Base-by-base conservation (phyloP, 2,329 filamentous ascomycete species). In the Stagonosporopsis tanaceti region DNA sequence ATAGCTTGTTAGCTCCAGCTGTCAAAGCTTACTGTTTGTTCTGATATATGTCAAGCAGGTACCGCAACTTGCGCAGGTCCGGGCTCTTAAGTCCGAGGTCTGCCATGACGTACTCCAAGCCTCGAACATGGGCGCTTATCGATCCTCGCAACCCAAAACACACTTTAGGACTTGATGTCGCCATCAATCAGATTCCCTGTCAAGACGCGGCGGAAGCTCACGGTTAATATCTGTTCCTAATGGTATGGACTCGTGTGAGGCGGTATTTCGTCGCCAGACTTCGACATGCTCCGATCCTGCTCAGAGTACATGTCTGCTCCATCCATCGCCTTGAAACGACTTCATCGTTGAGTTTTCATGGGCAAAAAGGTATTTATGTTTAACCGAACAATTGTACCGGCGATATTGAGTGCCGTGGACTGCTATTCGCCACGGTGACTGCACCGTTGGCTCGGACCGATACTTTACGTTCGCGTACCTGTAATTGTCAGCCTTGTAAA, bases 81-180 rank as follows among this genome's bases (percentile, higher is more conserved):
- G 22, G 11, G 27, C 15, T 24, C 20, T 55, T 38, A 44, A 48
- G 15, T 48, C 38, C 39, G 30, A 44, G 39, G 11, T 11, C 25
- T 40, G 45, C n/a, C 6, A 46, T 56, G 53, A 56, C 47, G 53
- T 47, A 37, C 6, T 47, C 40, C 47, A 50, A 50, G 46, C 47
- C 47, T 41, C 40, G 32, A 22, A 12, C 27, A 30, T 34, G 20
- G 11, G 25, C 20, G 30, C 38, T 25, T 32, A 46, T 42, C 25
- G 38, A 47, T 54, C 41, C 51, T 35, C n/a, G 42, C 20, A 42
- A 37, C 20, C 34, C 37, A 22, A 39, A 39, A 15, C 30, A 17
- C 25, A 27, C 42, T 39, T 39, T 30, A 3, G 35, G 32, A 20
- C 20, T 25, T 15, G 15, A 20, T 41, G 15, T 41, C 37, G 34